Conservation (phyloP, 1,284 basidiomycete genomes). For the Cystobasidium pallidum region DNA sequence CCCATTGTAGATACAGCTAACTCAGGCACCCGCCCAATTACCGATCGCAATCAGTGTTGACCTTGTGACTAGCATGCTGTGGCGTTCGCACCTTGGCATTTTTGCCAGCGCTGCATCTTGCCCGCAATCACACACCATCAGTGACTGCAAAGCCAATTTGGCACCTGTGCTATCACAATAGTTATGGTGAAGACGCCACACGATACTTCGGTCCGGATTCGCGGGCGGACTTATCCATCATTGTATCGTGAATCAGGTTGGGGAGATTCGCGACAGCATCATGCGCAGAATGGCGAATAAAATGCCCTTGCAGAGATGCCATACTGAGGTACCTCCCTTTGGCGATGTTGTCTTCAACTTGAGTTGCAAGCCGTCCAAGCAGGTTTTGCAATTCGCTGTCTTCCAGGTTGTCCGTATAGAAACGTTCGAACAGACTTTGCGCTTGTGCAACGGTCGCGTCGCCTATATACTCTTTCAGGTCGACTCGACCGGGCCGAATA, state of each 20-base stretch:
- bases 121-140: too few relatives aligned
- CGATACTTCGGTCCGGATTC: background rate
- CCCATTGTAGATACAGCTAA: conserved; percentile 1
- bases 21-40: too few relatives aligned
- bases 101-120: background rate
- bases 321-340: conserved; percentile 75
- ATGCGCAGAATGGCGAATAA: conserved; percentile 73
- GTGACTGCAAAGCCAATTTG: background rate
- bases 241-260: conserved; percentile 3
- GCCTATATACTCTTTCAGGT: conserved; percentile 80
- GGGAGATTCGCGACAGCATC: conserved; percentile 62
- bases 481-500: conserved; percentile 92
- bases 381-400: conserved; percentile 56
- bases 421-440: conserved; percentile 74
- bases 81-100: background rate
- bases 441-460: conserved; percentile 86
- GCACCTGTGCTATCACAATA: background rate
- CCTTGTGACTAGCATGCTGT: too few relatives aligned
- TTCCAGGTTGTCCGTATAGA: conserved; percentile 67
- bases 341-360: conserved; percentile 62
- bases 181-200: background rate
- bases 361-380: conserved; percentile 61
- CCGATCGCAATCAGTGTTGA: too few relatives aligned
- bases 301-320: conserved; percentile 89
- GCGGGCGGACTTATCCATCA: background rate